Base-by-base conservation (phyloP, 805 yeast genomes). In the Starmerella roubikii region DNA sequence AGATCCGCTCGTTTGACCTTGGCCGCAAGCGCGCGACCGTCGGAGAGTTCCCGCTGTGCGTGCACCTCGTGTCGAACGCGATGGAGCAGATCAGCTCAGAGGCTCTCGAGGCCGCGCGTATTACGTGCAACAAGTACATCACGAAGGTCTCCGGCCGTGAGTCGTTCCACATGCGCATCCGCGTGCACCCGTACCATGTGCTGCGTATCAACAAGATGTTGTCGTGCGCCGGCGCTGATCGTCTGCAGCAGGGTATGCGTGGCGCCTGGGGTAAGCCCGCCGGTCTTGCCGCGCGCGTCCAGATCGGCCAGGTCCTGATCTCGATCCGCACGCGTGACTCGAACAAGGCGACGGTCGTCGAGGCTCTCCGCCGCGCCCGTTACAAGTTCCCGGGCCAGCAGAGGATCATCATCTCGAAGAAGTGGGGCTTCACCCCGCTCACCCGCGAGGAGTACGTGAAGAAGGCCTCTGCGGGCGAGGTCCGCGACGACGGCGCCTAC, bases 301-400 rank as follows among this genome's bases (percentile, higher is more conserved):
- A 72, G 73, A 91, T 91, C 70, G 98, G 98, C 65, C 98, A 91
- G 76, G 78, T 91, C 67, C 77, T 91, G 67, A 77, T 91, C 74
- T 88, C 97, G 55, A 84, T 84, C 68, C 88, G 98, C 77, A 82
- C 96, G 71, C 88, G 80, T 78, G 98, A 91, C 72, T 69, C 77
- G 63, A 86, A 85, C 94, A 85, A 88, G 78, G 95, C 73, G 47
- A 93, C 83, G 66, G 95, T 84, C 57, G 74, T 91, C 61, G 99
- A 91, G 77, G 98, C 88, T 76, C 82, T 91, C 69, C 88, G 98
- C 78, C 88, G 99, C 79, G 93, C 96, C 56, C 88, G 97, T 77
- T 91, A 91, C 83, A 91, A 91, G 88, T 91, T 91, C 97, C 99
- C 99, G 70, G 99, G 99, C 76, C 99, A 91, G 76, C 99, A 91